Evolutionary conservation across 2,329 filamentous ascomycete genomes (phyloP), one percentile per base, ranked within the genome.

Genomic region (Fusarium penzigii): DNA sequence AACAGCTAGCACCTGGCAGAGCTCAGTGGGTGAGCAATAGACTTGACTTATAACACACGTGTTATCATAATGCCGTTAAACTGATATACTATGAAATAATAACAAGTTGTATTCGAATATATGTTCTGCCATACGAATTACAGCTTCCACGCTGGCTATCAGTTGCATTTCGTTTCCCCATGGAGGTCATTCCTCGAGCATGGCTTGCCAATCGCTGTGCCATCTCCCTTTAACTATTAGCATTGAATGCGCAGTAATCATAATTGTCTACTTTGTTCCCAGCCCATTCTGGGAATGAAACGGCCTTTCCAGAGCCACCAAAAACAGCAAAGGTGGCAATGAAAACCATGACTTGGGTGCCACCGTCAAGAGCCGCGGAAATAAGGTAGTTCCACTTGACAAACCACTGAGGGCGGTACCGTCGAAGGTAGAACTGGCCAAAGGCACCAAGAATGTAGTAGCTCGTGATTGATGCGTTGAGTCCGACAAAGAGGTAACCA

Each of bases 261-360:
- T n/a, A 32, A 32, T 44, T 44, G n/a, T 44, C n/a, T 5, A 29
- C 9, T n/a, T 32, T 32, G 42, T 44, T 44, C 7, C 42, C 36
- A 13, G 36, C 42, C 42, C 42, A 34, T 8, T 13, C 58, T 12
- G 56, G 60, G 25, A 62, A 63, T 4, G 44, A 34, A 11, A 57
- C 49, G 40, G 53, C 52, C 7, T 45, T 50, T 9, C 58, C 60
- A 13, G 48, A 55, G 39, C 52, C 58, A 29, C 58, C 58, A 39
- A 55, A 52, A 12, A 60, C 57, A 9, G 60, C 44, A 17, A 58
- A 63, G 7, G 56, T 60, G 17, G 59, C 45, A 20, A 63, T 57
- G 39, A 63, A 63, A 47, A 61, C 52, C 53, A 61, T 54, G 14
- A 63, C 55, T 55, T 63, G 54, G 14, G 60, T 52, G 10, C 60